A percentile compares a stretch with the other conserved stretches of the same genome.
Evolutionary conservation across 495 filamentous ascomycete genomes (phyloP).

Genomic region (Penicillium verhagenii): DNA sequence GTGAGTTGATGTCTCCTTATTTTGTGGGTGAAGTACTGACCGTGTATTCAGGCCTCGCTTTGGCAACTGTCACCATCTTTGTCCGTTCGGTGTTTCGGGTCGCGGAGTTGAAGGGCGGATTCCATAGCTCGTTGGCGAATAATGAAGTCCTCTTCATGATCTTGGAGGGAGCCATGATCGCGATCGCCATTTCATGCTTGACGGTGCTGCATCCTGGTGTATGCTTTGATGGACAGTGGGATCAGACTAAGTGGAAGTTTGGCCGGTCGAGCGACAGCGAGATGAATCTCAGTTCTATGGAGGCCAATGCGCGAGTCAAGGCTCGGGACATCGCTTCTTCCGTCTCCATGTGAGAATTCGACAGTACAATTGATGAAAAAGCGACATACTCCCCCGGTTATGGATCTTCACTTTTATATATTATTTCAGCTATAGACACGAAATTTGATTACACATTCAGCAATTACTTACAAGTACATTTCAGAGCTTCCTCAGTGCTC

Average conservation of each 20-base stretch:
- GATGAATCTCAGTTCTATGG: neutral
- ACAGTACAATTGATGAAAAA: too few relatives aligned
- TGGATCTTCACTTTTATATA: too few relatives aligned
- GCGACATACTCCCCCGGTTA: too few relatives aligned
- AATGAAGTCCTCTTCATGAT: constrained; percentile 65
- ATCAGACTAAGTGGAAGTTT: neutral
- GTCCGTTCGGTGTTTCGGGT: constrained; percentile 62
- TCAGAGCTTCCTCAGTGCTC: too few relatives aligned
- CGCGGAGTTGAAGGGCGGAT: constrained; percentile 65
- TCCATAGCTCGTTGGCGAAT: constrained; percentile 53
- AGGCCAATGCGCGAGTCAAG: too few relatives aligned
- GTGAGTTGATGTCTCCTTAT: constrained; percentile 2
- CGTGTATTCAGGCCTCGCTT: constrained; percentile 32
- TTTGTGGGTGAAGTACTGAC: neutral
- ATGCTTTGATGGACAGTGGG: neutral
- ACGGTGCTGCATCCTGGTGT: constrained; percentile 30
- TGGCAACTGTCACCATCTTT: constrained; percentile 59
- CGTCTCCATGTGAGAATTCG: too few relatives aligned
- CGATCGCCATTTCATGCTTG: constrained; percentile 53
- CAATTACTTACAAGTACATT: too few relatives aligned
- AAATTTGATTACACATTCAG: too few relatives aligned
- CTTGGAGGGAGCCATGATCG: constrained; percentile 71
- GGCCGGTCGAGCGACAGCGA: neutral
- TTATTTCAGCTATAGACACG: too few relatives aligned
- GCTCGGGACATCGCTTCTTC: too few relatives aligned